Evolutionary conservation across 768 basidiomycete species (phyloP).

Genomic region (Lactifluus echinatus): DNA sequence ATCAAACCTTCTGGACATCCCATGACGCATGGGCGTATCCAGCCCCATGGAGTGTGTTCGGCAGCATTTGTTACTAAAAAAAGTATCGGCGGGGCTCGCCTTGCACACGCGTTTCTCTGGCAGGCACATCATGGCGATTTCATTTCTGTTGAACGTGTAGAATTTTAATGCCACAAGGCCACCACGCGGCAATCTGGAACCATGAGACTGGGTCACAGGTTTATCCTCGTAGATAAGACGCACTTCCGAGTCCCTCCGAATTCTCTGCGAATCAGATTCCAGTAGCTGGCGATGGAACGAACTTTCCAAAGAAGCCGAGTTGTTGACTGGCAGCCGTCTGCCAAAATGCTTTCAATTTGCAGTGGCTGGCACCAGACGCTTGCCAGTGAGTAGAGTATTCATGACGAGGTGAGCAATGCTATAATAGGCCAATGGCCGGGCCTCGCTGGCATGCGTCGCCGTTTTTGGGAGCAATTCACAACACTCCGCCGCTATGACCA

Average conservation of each 20-base stretch:
- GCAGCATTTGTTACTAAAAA: not conserved
- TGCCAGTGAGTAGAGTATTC: too few species aligned
- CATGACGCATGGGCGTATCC: not conserved
- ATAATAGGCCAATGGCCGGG: too few species aligned
- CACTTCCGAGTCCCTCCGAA: too few species aligned
- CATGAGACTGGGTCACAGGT: not conserved
- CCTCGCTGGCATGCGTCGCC: too few species aligned
- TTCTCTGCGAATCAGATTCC: too few species aligned
- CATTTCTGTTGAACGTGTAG: not conserved
- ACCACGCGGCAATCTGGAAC: not conserved
- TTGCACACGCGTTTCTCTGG: not conserved
- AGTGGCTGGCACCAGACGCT: too few species aligned
- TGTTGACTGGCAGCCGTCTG: not conserved
- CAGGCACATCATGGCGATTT: not conserved
- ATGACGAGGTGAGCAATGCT: too few species aligned
- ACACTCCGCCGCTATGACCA: too few species aligned
- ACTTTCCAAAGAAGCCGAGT: too few species aligned
- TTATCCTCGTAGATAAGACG: not conserved
- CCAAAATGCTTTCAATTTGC: too few species aligned
- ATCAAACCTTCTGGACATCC: not conserved
- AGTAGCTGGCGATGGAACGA: not conserved
- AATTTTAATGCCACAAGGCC: not conserved
- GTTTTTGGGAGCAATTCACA: too few species aligned
- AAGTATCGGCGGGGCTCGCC: not conserved
- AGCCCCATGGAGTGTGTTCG: not conserved